A percentile compares a stretch with the other conserved stretches of the same genome.
phyloP scores from a whole-genome alignment of 345 rosid species.

The Pelargonium nanum region DNA sequence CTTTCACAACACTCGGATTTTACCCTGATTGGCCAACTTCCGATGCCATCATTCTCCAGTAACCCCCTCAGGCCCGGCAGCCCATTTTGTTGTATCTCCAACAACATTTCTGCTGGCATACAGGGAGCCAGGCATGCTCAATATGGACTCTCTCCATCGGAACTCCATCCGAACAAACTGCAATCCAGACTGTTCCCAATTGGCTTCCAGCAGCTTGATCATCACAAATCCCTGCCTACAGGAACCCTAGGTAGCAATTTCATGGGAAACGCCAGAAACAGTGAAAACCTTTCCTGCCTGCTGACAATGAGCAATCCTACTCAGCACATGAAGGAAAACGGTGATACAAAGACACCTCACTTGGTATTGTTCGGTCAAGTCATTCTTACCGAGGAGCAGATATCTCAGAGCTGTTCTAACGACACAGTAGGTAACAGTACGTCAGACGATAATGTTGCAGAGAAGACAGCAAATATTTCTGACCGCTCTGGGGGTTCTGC shows the following conservation, averaged over 20 bases:
- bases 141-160: conserved; percentile 61
- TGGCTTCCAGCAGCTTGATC: conserved; percentile 33
- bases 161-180: conserved; percentile 44
- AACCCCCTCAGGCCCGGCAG: conserved; percentile 48
- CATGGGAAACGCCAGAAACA: conserved; percentile 17
- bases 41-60: conserved; percentile 52
- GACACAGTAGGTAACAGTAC: conserved; percentile 42
- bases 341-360: conserved; percentile 49
- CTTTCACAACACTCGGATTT: conserved; percentile 52
- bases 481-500: conserved; percentile 40
- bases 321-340: conserved; percentile 25
- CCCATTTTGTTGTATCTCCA: conserved; percentile 54
- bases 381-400: conserved; percentile 54
- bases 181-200: conserved; percentile 40
- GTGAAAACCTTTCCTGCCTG: conserved; percentile 42
- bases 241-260: conserved; percentile 21
- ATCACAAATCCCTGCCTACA: conserved; percentile 10
- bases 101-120: conserved; percentile 86
- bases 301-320: conserved; percentile 52
- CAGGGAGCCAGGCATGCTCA: conserved; percentile 99
- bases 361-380: conserved; percentile 80
- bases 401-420: conserved; percentile 50
- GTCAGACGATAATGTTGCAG: conserved; percentile 39
- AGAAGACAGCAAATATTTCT: conserved; percentile 32
- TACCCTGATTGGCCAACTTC: conserved; percentile 38